Evolutionary conservation across 2,329 filamentous ascomycete species (phyloP), one percentile per base, ranked within the genome.

Genomic region (Endoconidiophora laricicola): DNA sequence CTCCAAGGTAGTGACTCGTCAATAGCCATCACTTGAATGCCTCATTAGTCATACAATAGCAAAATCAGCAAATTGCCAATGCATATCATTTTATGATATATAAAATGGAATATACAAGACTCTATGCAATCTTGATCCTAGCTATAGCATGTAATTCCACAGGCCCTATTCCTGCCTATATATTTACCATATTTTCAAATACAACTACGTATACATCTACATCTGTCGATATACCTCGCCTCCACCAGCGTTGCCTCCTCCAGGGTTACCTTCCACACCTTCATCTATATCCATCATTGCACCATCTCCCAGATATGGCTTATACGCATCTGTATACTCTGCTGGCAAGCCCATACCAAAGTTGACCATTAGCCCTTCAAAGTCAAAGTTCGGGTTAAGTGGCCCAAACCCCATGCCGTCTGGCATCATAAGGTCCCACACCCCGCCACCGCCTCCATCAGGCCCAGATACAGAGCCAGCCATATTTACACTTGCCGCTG

Each of bases 311-410:
- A 49, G 38, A 24, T 33, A 42, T 3, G 46, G 42, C 40, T 54
- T 54, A 45, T 50, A 51, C 22, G 38, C 52, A 9, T 54, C 46
- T 18, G 49, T 40, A 42, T 48, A 50, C 42, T 45, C 50, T 14
- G 46, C 22, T 12, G 53, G 53, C 41, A 55, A 37, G 10, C 53
- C 53, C 43, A 52, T 47, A 14, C 54, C 54, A 23, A 54, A 50
- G 44, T 46, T 54, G 14, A 54, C 40, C 48, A 54, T 52, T 22
- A 55, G 39, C 12, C 54, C 48, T 29, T 55, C 52, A 50, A 54
- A 55, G 44, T 55, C 54, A 5, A 55, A 41, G 6, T 48, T 48
- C 33, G 52, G 37, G 24, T 44, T 47, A 4, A 48, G 18, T n/a
- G 29, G 16, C 26, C 37, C 41, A 18, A 42, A 42, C 16, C 43